Base-by-base conservation (phyloP, 306 rosid species). In the Astragalus glycyphyllos region DNA sequence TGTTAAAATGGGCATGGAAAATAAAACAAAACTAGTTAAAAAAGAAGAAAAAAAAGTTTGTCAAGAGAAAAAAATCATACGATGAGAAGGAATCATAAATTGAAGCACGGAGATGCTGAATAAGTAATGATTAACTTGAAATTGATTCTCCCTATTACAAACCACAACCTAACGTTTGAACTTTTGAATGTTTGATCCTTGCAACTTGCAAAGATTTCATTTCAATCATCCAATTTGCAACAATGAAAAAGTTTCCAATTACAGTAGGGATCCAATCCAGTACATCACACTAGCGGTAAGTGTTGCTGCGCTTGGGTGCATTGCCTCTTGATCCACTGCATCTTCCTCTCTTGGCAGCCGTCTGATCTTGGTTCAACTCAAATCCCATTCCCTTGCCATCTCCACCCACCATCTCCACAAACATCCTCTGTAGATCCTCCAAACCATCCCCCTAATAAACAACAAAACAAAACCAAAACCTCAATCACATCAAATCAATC, bases 351-450 rank as follows among this genome's bases (percentile, higher is more conserved):
- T 91, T 94, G 1, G 51, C 59, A 20, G 82, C 77, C 83, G 81
- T 82, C 8, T 67, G 89, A 83, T 84, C 80, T 8, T 77, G 71
- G 14, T 61, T 75, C 31, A 56, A 2, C 65, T 81, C 83, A 20
- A 81, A 63, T 23, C 77, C 77, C 73, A 74, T 65, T 4, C 79
- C 90, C 65, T 1, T 68, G 5, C 77, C 90, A 68, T 83, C 90
- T 6, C 88, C 90, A 40, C 96, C 96, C 4, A 87, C 96, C 96
- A 95, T 89, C 42, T 95, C 99, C 64, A 65, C 80, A 16, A 87
- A 89, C 96, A 91, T 95, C 88, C 75, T 82, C 17, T 89, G 96
- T 11, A 95, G 84, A 70, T 95, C 99, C 73, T 95, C 99, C 73
- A 95, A 86, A 75, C 91, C 86, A 35, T 89, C 85, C 68, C 88